Base-by-base conservation (phyloP, 2,329 filamentous ascomycete genomes). In the Trichoderma sp. region DNA sequence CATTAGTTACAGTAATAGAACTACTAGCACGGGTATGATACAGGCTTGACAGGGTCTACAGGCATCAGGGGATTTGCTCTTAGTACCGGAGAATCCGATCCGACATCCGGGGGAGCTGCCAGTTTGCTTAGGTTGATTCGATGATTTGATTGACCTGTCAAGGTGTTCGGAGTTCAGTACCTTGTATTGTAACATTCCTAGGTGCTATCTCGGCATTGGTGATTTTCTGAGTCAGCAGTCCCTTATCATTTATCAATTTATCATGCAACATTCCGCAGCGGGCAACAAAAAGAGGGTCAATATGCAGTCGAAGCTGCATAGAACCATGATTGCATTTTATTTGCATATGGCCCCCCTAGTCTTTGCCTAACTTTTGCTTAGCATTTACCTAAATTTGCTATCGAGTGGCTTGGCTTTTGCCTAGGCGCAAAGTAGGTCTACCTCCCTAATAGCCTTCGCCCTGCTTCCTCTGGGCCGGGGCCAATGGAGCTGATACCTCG, bases 401-500 rank as follows among this genome's bases (percentile, higher is more conserved):
- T 43, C 39, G 15, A 43, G 39, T 43, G 39, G 3, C 11, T 21
- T 53, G 21, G 47, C 47, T 24, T 53, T 53, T 24, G 21, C 47
- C 47, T 53, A 53, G 47, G 47, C 11, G 21, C 47, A 12, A 53
- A 53, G 47, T 5, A 53, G 43, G 43, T 51, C 47, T 53, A 24
- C 47, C 47, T 34, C 57, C 57, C 28, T 24, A 53, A 34, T 69
- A 30, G 65, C 43, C 36, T 18, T 65, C 36, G 56, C 34, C 36
- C 65, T 70, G 26, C 57, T 70, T 61, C 57, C 67, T 36, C 67
- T 70, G 21, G 57, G 39, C 67, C 67, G 67, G 66, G 34, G 36
- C 21, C 32, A 68, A 68, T 57, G 66, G 64, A 57, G 47, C 47
- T 53, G 47, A 15, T 56, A 56, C 61, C 61, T 71, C 68, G 68